These are phyloP conservation scores for Kwoniella newhampshirensis DNA, from an alignment of 768 basidiomycete species.

Conservation along the genomic window DNA sequence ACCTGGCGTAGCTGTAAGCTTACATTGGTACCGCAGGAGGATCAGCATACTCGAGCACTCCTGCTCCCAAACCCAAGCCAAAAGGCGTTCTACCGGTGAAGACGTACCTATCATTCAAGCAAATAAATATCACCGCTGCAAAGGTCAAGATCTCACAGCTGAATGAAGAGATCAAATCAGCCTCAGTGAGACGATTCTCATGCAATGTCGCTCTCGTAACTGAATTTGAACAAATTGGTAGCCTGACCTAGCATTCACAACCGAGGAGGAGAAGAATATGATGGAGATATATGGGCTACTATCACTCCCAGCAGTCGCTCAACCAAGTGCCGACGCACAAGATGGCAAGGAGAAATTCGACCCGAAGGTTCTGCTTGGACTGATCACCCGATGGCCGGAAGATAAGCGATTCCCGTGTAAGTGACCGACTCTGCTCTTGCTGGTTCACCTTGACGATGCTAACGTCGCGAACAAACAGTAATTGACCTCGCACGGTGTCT, in stretches of 20 bases:
- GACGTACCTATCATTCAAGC: conserved; percentile 74
- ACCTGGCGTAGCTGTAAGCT: conserved; percentile 56
- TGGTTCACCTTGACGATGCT: conserved; percentile 9
- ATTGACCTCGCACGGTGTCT: conserved; percentile 82
- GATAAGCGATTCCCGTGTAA: conserved; percentile 51
- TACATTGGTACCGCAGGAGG: conserved; percentile 58
- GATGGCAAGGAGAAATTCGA: conserved; percentile 34
- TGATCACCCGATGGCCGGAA: conserved; percentile 41
- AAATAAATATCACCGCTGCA: conserved; percentile 63
- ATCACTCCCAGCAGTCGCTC: conserved; percentile 19
- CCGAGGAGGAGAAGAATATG: conserved; percentile 37
- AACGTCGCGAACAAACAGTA: conserved; percentile 59
- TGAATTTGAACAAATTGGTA: conserved; percentile 9
- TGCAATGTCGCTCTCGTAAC: too few relatives aligned
- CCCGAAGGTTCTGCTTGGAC: conserved; percentile 20
- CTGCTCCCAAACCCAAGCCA: conserved; percentile 34
- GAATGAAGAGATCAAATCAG: conserved; percentile 63
- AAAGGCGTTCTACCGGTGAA: conserved; percentile 52
- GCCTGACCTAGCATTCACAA: conserved; percentile 26
- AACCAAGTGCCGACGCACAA: conserved; percentile 25
- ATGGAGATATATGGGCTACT: conserved; percentile 36
- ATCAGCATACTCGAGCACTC: conserved; percentile 51
- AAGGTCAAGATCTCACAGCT: conserved; percentile 72
- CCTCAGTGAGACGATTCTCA: conserved; percentile 11
- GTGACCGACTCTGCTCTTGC: conserved; percentile 2